Evolutionary conservation across 345 rosid genomes (phyloP), one percentile per base, ranked within the genome.

Genomic region (Populus simonii): DNA sequence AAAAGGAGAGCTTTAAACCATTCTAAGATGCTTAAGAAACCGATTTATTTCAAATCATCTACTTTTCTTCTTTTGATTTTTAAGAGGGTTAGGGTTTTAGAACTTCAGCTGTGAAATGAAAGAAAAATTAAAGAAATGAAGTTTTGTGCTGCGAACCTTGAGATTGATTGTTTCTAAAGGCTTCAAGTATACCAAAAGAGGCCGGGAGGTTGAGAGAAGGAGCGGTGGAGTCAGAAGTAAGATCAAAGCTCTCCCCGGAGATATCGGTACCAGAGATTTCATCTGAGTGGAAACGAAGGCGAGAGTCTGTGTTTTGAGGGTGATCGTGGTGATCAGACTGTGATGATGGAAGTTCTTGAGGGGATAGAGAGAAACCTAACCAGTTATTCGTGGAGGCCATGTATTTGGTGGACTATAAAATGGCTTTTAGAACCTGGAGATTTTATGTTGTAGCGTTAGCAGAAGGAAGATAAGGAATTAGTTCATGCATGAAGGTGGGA

Each of bases 151-250:
- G 45, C 77, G 51, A 57, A 90, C 93, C 97, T 87, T 89, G 97
- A 87, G 88, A 83, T 55, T 77, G 89, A 79, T 86, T 86, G 86
- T 83, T 89, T 83, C 79, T 80, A 90, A 88, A 88, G 68, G 88
- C 87, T 85, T 92, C 93, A 78, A 88, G 90, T 49, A 80, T 86
- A 77, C 89, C 92, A 71, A 85, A 90, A 73, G 91, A 76, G 27
- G 90, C 79, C 69, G 89, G 81, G 33, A 86, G 83, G 59, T 79
- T 82, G 55, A 86, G 83, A 76, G 88, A 70, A 55, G 83, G 83
- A 49, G 73, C 74, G 49, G 92, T 80, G 25, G 90, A 76, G 62
- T 81, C 86, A 7, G 85, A 74, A 74, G 89, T 29, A 65, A 85
- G 84, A 86, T 83, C 87, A 75, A 83, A 90, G 81, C 91, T 85